Conservation (phyloP, 495 filamentous ascomycete genomes). For the Aspergillus taichungensis region DNA sequence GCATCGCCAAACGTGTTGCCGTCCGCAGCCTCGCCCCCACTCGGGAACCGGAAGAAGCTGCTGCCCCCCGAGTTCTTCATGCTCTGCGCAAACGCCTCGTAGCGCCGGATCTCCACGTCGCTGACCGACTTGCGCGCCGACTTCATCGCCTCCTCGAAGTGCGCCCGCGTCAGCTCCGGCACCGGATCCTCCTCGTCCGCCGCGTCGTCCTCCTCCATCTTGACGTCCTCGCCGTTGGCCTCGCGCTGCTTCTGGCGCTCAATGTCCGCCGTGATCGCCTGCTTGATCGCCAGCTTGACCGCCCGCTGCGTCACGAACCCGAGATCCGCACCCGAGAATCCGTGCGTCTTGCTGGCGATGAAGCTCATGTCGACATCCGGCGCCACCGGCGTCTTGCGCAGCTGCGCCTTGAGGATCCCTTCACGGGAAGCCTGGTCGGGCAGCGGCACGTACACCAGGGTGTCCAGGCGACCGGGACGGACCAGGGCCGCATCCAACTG, state of each 20-base stretch:
- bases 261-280: conserved; percentile 84
- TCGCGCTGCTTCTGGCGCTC: conserved; percentile 82
- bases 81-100: conserved; percentile 97
- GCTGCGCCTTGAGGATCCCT: conserved; percentile 87
- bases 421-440: conserved; percentile 83
- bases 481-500: conserved; percentile 96
- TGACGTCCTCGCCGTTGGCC: conserved; percentile 69
- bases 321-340: conserved; percentile 98
- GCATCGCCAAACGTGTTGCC: conserved; percentile 69
- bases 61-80: conserved; percentile 96
- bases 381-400: conserved; percentile 94
- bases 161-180: conserved; percentile 88
- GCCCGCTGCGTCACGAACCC: conserved; percentile 98
- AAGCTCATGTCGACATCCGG: conserved; percentile 77
- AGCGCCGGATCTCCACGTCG: conserved; percentile 93
- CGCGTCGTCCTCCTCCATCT: conserved; percentile 68
- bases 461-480: conserved; percentile 97
- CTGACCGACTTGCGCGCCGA: conserved; percentile 85
- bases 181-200: conserved; percentile 84
- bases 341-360: conserved; percentile 95
- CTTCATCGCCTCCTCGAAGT: conserved; percentile 98
- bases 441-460: conserved; percentile 93
- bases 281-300: conserved; percentile 98
- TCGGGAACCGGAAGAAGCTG: conserved; percentile 94
- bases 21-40: conserved; percentile 51